Conservation (phyloP, 75 land plant genomes). For the Sequoia sempervirens region DNA sequence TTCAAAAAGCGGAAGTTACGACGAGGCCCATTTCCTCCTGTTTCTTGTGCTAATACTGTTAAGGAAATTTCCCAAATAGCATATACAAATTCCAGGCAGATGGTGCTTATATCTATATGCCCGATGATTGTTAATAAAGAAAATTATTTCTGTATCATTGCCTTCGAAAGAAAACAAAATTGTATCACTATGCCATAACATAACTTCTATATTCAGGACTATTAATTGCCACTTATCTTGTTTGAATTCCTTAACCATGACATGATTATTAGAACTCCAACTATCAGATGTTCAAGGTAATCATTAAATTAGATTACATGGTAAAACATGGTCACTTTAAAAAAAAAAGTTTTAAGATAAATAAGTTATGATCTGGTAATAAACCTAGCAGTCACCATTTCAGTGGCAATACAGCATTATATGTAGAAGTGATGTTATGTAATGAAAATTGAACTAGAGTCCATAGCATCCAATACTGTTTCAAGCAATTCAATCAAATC, state of each 20-base stretch:
- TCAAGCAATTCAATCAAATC: background rate
- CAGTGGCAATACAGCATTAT: background rate
- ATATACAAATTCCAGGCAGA: background rate
- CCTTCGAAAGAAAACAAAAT: background rate
- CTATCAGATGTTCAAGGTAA: background rate
- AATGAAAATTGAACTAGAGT: background rate
- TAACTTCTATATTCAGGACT: background rate
- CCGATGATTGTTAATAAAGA: background rate
- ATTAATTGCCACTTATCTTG: background rate
- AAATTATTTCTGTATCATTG: background rate
- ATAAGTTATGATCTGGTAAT: background rate
- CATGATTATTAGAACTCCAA: background rate
- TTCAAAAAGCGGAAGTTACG: conserved; percentile 77
- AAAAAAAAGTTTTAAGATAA: background rate
- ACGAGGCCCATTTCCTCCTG: conserved; percentile 38
- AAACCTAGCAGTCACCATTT: background rate
- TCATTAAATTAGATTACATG: background rate
- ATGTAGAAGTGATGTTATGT: background rate
- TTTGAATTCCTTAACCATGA: background rate
- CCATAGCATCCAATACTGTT: background rate
- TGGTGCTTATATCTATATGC: background rate
- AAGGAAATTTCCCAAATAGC: conserved; percentile 5
- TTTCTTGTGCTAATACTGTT: conserved; percentile 50
- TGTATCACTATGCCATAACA: background rate
- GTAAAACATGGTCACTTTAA: background rate